Percentiles rank a stretch among this genome's conserved stretches.
Conservation (phyloP, 345 rosid species). For the Salix arbutifolia region DNA sequence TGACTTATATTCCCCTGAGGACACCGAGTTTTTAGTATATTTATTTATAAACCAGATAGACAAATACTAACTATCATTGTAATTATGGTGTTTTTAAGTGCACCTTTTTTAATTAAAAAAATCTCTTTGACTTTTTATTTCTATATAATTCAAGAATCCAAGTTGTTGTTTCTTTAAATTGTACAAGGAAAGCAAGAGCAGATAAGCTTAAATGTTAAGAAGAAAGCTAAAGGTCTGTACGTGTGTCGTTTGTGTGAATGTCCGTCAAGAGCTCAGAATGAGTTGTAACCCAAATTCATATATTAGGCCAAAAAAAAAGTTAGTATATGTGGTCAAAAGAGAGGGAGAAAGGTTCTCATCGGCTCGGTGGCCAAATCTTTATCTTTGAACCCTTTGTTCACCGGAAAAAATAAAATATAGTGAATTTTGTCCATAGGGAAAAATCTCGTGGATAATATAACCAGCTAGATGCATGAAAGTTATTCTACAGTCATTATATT, state of each 20-base stretch:
- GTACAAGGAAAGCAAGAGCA: neutral
- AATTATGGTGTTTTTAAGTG: too few species aligned
- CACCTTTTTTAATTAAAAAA: too few species aligned
- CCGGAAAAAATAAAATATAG: neutral
- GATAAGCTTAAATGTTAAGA: too few species aligned
- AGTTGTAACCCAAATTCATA: constrained; percentile 29
- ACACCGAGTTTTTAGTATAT: too few species aligned
- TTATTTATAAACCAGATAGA: too few species aligned
- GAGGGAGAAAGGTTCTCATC: constrained; percentile 29
- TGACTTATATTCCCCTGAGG: too few species aligned
- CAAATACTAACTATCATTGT: too few species aligned
- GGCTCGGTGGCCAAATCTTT: constrained; percentile 40
- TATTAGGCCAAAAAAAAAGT: constrained; percentile 19
- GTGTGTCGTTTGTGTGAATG: neutral
- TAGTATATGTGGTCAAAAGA: constrained; percentile 25
- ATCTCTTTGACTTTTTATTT: too few species aligned
- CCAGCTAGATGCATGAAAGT: constrained; percentile 4
- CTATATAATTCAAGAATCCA: neutral
- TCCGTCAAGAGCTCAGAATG: constrained; percentile 12
- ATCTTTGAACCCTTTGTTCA: constrained; percentile 19
- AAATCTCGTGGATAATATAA: neutral
- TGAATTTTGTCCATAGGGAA: neutral
- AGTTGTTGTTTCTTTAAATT: neutral
- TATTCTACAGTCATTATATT: constrained; percentile 8
- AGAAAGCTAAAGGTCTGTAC: neutral